Percentiles rank a stretch among this genome's conserved stretches.
phyloP scores from a whole-genome alignment of 768 basidiomycete genomes.

The Mycena epipterygia region DNA sequence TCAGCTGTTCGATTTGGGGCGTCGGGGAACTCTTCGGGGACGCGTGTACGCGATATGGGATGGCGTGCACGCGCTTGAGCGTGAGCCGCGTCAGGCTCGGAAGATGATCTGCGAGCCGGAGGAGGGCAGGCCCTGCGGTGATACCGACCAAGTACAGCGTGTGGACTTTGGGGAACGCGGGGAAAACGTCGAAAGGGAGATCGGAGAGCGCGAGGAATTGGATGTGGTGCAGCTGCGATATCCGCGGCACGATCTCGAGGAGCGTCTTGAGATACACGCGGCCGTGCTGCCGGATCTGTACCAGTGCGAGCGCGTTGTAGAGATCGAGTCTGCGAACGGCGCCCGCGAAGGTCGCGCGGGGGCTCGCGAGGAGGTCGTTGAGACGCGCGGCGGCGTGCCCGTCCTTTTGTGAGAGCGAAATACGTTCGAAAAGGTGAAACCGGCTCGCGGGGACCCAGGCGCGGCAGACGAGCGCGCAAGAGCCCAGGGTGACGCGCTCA shows the following conservation, averaged over 20 bases:
- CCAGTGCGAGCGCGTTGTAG: slow-evolving; percentile 4
- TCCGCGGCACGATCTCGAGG: slow-evolving; percentile 10
- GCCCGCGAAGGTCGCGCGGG: slow-evolving; percentile 17
- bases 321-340: slow-evolving; percentile 23
- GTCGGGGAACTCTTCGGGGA: not conserved
- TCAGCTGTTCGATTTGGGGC: not conserved
- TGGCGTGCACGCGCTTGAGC: slow-evolving; percentile 21
- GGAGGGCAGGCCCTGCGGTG: slow-evolving; percentile 22
- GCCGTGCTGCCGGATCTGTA: slow-evolving; percentile 8
- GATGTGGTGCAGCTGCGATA: slow-evolving; percentile 15
- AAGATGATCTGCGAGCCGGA: slow-evolving; percentile 13
- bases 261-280: slow-evolving; percentile 15
- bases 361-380: slow-evolving; percentile 24
- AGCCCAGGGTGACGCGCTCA: slow-evolving; percentile 4
- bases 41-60: slow-evolving; percentile 13
- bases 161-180: slow-evolving; percentile 12
- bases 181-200: slow-evolving; percentile 23
- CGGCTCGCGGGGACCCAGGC: slow-evolving; percentile 32
- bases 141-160: slow-evolving; percentile 9
- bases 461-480: slow-evolving; percentile 32
- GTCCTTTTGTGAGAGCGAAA: slow-evolving; percentile 1
- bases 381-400: slow-evolving; percentile 18
- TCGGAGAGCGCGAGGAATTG: slow-evolving; percentile 23
- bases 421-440: slow-evolving; percentile 27
- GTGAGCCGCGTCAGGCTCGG: slow-evolving; percentile 1